Evolutionary conservation across 441 rosid species (phyloP), one percentile per base, ranked within the genome.

Genomic region (Gossypium schwendimanii): DNA sequence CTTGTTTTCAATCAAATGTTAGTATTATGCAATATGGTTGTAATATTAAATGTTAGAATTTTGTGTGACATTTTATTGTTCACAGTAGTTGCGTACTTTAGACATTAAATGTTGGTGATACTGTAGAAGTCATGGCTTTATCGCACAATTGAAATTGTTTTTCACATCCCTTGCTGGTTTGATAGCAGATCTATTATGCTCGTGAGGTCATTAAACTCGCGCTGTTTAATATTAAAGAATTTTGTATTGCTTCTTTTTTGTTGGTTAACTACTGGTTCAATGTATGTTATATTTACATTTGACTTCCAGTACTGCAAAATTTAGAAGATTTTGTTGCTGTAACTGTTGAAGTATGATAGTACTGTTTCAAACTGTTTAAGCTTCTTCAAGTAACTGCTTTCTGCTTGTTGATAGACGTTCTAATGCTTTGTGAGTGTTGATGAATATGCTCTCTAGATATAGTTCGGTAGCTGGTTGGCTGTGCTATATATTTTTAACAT

Each of bases 61-160:
- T n/a, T n/a, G n/a, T n/a, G n/a, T 74, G 31, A 62, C 28, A 9
- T 65, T 33, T 54, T 41, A 17, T 62, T 21, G 67, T 36, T 67
- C 28, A 62, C 39, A 36, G 5, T 54, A 11, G 60, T 31, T 41
- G 39, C 66, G 14, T 50, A 17, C 70, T 62, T 74, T 54, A 24
- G 53, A 15, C 65, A 45, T 47, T 72, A 52, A 61, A 9, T 53
- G 73, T 68, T 68, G 62, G 10, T 53, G 61, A 41, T 44, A 78
- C 65, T 69, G 45, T 63, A 39, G 61, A 17, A 60, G 17, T 52
- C 18, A 47, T 76, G 12, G 15, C 45, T 2, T 8, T 47, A 9
- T 15, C 1, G 11, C 21, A 36, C 44, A 31, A 31, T 10, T 61
- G 20, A 14, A 31, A 15, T 60, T 73, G 57, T 15, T 54, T 11